phyloP scores from a whole-genome alignment of 2,329 filamentous ascomycete genomes.

The Phoma sp. region DNA sequence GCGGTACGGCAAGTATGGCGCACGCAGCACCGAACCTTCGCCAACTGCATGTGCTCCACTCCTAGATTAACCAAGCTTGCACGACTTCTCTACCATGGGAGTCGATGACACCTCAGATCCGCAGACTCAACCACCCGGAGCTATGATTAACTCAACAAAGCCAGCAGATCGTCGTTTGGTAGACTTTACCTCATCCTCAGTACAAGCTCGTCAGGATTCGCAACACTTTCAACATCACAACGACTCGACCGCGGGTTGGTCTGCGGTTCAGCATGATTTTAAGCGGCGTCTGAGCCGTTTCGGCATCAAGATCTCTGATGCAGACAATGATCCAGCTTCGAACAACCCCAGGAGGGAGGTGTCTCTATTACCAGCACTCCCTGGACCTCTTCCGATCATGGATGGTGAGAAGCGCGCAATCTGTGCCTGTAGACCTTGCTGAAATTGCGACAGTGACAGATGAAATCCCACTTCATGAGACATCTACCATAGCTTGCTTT shows the following conservation, averaged over 20 bases:
- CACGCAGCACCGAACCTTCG: background rate
- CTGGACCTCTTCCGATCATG: background rate
- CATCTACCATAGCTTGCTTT: background rate
- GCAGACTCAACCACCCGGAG: background rate
- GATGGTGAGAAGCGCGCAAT: background rate
- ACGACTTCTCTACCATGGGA: background rate
- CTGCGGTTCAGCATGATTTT: constrained; percentile 8
- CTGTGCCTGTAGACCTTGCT: background rate
- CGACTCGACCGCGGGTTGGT: background rate
- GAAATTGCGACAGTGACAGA: background rate
- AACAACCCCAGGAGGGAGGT: background rate
- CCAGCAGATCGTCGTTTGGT: background rate
- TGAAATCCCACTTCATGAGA: background rate
- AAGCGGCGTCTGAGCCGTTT: constrained; percentile 6
- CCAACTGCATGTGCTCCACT: background rate
- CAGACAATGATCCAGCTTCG: background rate
- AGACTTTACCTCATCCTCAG: background rate
- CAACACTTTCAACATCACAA: background rate
- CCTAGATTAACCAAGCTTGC: background rate
- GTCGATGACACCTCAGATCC: background rate
- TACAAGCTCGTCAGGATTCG: background rate
- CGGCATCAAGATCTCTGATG: constrained; percentile 11
- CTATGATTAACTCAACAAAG: background rate
- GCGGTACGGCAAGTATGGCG: background rate
- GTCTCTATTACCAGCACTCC: background rate